Base-by-base conservation (phyloP, 2,329 filamentous ascomycete genomes). In the Sporothrix luriei region DNA sequence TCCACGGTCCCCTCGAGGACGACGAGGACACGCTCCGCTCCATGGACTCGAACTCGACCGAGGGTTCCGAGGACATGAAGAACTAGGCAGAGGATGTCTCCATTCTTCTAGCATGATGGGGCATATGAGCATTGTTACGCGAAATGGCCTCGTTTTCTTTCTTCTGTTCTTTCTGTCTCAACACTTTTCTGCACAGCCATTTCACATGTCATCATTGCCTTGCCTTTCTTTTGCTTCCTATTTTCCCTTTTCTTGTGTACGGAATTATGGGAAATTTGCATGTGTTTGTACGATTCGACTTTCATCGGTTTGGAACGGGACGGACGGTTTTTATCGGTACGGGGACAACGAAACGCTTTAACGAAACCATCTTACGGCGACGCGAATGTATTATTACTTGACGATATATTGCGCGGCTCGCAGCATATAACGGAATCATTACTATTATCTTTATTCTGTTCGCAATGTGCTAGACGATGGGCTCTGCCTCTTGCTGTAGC, bases 1-100 rank as follows among this genome's bases (percentile, higher is more conserved):
- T 95, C 71, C 92, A 96, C 77, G 93, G 92, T 40, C 85, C 89
- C 21, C 76, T 87, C 66, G 83, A 87, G 66, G 86, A 87, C 66
- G 83, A 88, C 64, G 84, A 90, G 69, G 85, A 90, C 72, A 79
- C 84, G 70, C 81, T 85, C 71, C 82, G 79, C 76, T 86, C 87
- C 82, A 84, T 82, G 46, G 85, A 87, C 76, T 83, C 82, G 70
- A 88, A 87, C 72, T 88, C 88, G 78, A 88, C 83, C 75, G 82
- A 80, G 24, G 68, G 86, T 6, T 76, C 79, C 73, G 76, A 78
- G 74, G 84, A 86, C 68, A 84, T 72, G 72, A 76, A 78, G 75
- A 69, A 66, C 59, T 64, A 68, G 10, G 19, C 0, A 19, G 16
- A 40, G 4, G 26, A 19, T 33, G 40, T 9, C 29, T 5, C 7